Base-by-base conservation (phyloP, 1,139 yeast species). In the Hemisphaericaspora xylanilytica region DNA sequence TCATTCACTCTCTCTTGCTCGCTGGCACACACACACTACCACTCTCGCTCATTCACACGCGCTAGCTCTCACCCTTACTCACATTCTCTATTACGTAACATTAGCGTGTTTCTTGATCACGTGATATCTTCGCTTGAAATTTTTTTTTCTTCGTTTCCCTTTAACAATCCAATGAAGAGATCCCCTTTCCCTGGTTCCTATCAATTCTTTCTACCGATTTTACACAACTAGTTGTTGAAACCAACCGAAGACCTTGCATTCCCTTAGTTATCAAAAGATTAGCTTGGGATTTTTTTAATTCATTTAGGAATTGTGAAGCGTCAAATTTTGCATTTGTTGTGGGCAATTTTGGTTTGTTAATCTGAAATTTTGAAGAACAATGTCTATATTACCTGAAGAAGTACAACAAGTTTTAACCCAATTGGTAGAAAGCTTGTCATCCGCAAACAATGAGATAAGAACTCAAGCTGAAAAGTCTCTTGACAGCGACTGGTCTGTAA, bases 401-500 rank as follows among this genome's bases (percentile, higher is more conserved):
- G 76, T 78, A 33, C 75, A 78, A 44, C 64, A 57, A 39, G 76
- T 77, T 6, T 70, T 89, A 51, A 53, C 68, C 36, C 77, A 76
- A 52, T 73, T 92, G 40, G 69, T 89, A 31, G 67, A 70, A 45
- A 86, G 83, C 31, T 75, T 92, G 49, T 75, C 87, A 1, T 85
- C 97, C 4, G 70, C 95, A 4, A 87, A 90, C 55, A 90, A 90
- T 57, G 57, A 67, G 1, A 61, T 74, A 32, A 85, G 98, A 57
- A 65, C 89, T 6, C 77, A 73, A 26, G 97, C 97, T 10, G 98
- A 92, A 59, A 73, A 70, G 44, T 66, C 76, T 10, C 72, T 92
- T 42, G 87, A 85, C 50, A 68, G 69, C 21, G 85, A 85, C 32
- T 92, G 97, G 97, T 76, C 76, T 37, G 73, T 70, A 26, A 66